Base-by-base conservation (phyloP, 2,329 filamentous ascomycete genomes). In the Pseudocercospora eumusae region DNA sequence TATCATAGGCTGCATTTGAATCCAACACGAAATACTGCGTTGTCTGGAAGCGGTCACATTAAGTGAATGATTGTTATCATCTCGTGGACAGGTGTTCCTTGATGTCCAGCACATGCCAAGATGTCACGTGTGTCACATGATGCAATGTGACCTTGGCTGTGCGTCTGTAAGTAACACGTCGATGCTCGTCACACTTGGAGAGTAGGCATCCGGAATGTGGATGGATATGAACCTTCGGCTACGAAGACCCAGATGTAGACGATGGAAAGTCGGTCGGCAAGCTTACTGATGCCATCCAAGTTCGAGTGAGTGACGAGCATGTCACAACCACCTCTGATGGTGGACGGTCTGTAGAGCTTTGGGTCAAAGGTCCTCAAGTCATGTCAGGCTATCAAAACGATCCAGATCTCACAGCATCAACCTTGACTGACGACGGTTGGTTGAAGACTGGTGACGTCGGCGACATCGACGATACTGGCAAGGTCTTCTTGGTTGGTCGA, bases 361-460 rank as follows among this genome's bases (percentile, higher is more conserved):
- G 33, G 21, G 11, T 56, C 54, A 56, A 23, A 27, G 54, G 54
- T 9, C 33, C 20, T 8, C 54, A 56, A 56, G 40, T 56, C 33
- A 56, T 44, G 33, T 23, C 54, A 21, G 54, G 28, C 21, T 56
- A 56, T 42, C 33, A 23, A 9, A 42, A 45, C 21, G 54, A 44
- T 42, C 21, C 33, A 23, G 54, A 50, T 13, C 18, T 50, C 20
- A 27, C 10, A 50, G 13, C 13, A 5, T 23, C 21, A 15, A 13
- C 45, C 13, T 50, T 50, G 20, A 50, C 13, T 25, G 21, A 21
- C 13, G 45, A 21, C 8, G 45, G 45, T 23, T 50, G 45, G 45
- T 15, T 58, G 56, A 93, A 91, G 78, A 98, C 95, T 0, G 95
- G 95, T 10, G 81, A 84, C 64, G 28, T 76, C 18, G 70, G 69